Base-by-base conservation (phyloP, 768 basidiomycete species). In the Amanita pseudoporphyria region DNA sequence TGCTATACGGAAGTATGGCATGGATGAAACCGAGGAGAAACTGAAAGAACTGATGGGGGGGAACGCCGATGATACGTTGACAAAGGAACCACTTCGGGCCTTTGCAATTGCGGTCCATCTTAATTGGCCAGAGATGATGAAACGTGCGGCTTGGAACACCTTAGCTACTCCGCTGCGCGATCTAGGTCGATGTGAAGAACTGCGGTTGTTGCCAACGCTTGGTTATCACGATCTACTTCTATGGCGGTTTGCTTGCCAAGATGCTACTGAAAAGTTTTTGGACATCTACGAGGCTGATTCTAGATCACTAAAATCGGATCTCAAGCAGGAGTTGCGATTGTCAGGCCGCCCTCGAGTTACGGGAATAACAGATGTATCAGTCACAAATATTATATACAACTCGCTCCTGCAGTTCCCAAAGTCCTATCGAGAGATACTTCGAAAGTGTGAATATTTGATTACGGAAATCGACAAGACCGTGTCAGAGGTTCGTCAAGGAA, bases 141-240 rank as follows among this genome's bases (percentile, higher is more conserved):
- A 35, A 19, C 3, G 2, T 12, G 50, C 50, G 4, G 50, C 50
- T 18, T 22, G 26, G 42, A 37, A 26, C 18, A 39, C 42, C 2
- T 14, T 44, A 10, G 19, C 5, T 3, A 16, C 12, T 5, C 43
- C 32, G 12, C 6, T 37, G 6, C 18, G 14, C 9, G 6, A 19
- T 26, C 41, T 44, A 9, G 16, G 12, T 4, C 13, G 21, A 5
- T 28, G 24, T 14, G 36, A 42, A 2, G 43, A 51, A 33, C 31
- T 51, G 33, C n/a, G 31, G 7, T 14, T 44, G 9, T 14, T 51
- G 10, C 28, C 18, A 7, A 33, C 21, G 3, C 24, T 9, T 16
- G 37, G 19, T n/a, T 48, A 48, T 61, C 66, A 38, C 47, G 62
- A 28, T 60, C 68, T 55, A 52, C 67, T 10, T 60, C 67, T 45